A percentile compares a stretch with the other conserved stretches of the same genome.
Evolutionary conservation across 352 stramenopile genomes (phyloP).

Genomic region (Phytophthora meadii): DNA sequence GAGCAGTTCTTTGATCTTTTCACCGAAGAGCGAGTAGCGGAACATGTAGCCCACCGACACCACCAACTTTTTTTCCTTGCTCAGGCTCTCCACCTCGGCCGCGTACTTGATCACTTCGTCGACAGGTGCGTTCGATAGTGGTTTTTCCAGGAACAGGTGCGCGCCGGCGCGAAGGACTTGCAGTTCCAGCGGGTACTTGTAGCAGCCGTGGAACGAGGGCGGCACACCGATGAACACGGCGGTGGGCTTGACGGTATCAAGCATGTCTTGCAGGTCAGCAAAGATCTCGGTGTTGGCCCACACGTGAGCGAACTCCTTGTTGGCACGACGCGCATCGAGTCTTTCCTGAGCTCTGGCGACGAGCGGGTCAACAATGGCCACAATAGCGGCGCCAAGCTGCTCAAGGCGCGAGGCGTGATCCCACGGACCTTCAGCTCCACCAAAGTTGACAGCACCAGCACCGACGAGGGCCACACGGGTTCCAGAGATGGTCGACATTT

Average conservation of each 20-base stretch:
- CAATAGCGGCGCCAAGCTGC: conserved; percentile 30
- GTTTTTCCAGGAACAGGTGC: conserved; percentile 48
- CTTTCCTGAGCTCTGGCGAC: background rate
- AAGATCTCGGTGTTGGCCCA: conserved; percentile 41
- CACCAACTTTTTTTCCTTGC: conserved; percentile 37
- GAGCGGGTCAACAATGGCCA: background rate
- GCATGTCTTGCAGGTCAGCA: conserved; percentile 38
- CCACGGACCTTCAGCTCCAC: conserved; percentile 43
- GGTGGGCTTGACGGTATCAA: conserved; percentile 34
- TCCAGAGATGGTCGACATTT: conserved; percentile 33
- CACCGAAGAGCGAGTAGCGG: conserved; percentile 39
- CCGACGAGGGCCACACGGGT: conserved; percentile 44
- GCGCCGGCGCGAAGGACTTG: conserved; percentile 36
- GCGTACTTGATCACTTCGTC: conserved; percentile 41
- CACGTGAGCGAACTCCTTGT: conserved; percentile 33
- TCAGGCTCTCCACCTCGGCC: conserved; percentile 31
- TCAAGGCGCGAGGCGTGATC: conserved; percentile 47
- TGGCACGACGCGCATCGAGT: conserved; percentile 17
- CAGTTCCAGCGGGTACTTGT: conserved; percentile 46
- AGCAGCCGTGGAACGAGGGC: conserved; percentile 48
- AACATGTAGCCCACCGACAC: conserved; percentile 53
- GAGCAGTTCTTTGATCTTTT: conserved; percentile 43
- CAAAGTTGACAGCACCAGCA: conserved; percentile 49
- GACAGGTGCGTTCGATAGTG: conserved; percentile 39
- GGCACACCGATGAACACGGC: conserved; percentile 46